Evolutionary conservation across 768 basidiomycete species (phyloP), one percentile per base, ranked within the genome.

Genomic region (Suillus luteus): DNA sequence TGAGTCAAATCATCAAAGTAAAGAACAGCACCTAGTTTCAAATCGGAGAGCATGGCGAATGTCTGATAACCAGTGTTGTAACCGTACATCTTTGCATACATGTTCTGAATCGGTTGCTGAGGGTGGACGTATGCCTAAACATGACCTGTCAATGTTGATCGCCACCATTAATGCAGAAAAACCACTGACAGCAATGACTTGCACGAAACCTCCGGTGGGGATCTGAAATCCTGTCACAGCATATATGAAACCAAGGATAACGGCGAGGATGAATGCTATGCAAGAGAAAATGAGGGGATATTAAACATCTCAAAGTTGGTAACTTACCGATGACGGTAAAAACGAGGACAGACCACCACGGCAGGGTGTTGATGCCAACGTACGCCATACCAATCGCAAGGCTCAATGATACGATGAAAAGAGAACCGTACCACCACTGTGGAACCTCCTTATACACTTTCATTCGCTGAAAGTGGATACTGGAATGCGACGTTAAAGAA

Each of bases 1-100:
- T 19, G 64, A 1, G 67, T 59, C 55, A 69, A 71, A 41, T 61
- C 37, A 60, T 31, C 27, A 22, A 48, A 40, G 12, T 5, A 14
- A 41, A 37, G 11, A 17, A 22, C 15, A 10, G n/a, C 14, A 52
- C 58, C 64, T 38, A 61, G 43, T 31, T 62, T 65, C n/a, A 69
- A 49, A 77, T 82, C 82, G 77, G 84, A 82, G 22, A 85, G 73
- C 75, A 85, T 75, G 62, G 79, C 78, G 5, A 87, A 67, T 6
- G 85, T 84, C 73, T 88, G 84, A 71, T 78, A 81, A 8, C 80
- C 78, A 0, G 81, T 82, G 68, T 79, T 80, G 71, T 84, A 81
- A 48, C 84, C 84, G 71, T 82, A 85, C 51, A 84, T 66, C 66
- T 83, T 83, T 7, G 83, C 84, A 63, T 85, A 85, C 83, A 86